These are phyloP conservation scores for Phytophthora lateralis DNA, from an alignment of 352 stramenopile genomes.

Conservation along the genomic window DNA sequence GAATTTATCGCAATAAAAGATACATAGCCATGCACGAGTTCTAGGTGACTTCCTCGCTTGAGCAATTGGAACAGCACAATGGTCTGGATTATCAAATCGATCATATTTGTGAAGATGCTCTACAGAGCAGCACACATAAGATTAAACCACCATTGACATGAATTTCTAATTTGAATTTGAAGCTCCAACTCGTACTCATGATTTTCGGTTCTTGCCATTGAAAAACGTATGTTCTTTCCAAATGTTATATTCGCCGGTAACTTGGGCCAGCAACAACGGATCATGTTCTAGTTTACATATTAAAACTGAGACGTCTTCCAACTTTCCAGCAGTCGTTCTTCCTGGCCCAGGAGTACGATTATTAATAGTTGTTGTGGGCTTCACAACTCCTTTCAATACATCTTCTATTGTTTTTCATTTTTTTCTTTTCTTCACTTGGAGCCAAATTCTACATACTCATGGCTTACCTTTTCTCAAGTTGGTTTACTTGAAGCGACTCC, in stretches of 20 bases:
- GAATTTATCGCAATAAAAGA: too few relatives aligned
- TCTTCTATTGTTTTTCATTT: too few relatives aligned
- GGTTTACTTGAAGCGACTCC: too few relatives aligned
- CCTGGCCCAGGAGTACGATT: too few relatives aligned
- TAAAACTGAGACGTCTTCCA: background rate
- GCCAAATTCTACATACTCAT: too few relatives aligned
- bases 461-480: too few relatives aligned
- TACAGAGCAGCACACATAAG: slow-evolving; percentile 5
- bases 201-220: background rate
- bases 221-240: too few relatives aligned
- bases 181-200: background rate
- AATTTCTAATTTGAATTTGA: background rate
- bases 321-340: slow-evolving; percentile 10
- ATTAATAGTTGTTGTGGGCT: too few relatives aligned
- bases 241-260: background rate
- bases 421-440: too few relatives aligned
- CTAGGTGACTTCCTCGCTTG: slow-evolving; percentile 9
- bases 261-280: slow-evolving; percentile 6
- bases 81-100: slow-evolving; percentile 25
- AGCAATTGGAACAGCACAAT: slow-evolving; percentile 23
- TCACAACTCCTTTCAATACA: too few relatives aligned
- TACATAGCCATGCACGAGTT: too few relatives aligned
- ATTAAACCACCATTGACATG: background rate
- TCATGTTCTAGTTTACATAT: slow-evolving; percentile 14
- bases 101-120: slow-evolving; percentile 19